Base-by-base conservation (phyloP, 768 basidiomycete species). In the Russula sp. region DNA sequence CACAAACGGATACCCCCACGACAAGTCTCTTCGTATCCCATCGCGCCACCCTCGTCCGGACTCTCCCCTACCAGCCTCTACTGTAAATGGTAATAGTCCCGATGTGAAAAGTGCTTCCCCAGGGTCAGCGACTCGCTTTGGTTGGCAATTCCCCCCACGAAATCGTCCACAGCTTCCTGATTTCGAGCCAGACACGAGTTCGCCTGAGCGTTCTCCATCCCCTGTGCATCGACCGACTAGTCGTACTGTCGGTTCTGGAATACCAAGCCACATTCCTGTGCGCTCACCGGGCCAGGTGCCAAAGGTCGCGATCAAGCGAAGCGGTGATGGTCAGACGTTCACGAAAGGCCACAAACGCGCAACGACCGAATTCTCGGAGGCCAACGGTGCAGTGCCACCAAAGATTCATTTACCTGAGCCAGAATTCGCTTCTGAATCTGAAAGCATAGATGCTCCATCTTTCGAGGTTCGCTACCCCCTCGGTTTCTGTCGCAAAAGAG, bases 251-350 rank as follows among this genome's bases (percentile, higher is more conserved):
- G 71, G 71, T 22, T 57, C 66, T 18, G 59, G 63, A 51, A 59
- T 62, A 20, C 65, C 73, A 9, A 82, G 81, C 59, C 75, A 77
- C 34, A 81, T 84, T 59, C 82, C 83, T 16, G 75, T 81, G 5
- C 75, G 75, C 26, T 75, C 81, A 20, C 75, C 77, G 22, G 68
- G 72, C 57, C 79, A 79, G 68, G 66, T 61, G 6, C 70, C 65
- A 53, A 70, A 57, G 64, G 68, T 67, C 34, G 72, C 70, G 67
- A 65, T 40, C 6, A 56, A 32, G 48, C 53, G 54, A 40, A 61
- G 61, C 22, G 62, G 54, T 9, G 61, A 60, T 67, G 18, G 65
- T 69, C 62, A 65, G 65, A 61, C 57, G 69, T 52, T 69, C 67
- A 46, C 66, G 51, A 73, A 53, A 30, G 70, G 73, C 24, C 69